Evolutionary conservation across 768 basidiomycete genomes (phyloP).

Genomic region (Boletus edulis): DNA sequence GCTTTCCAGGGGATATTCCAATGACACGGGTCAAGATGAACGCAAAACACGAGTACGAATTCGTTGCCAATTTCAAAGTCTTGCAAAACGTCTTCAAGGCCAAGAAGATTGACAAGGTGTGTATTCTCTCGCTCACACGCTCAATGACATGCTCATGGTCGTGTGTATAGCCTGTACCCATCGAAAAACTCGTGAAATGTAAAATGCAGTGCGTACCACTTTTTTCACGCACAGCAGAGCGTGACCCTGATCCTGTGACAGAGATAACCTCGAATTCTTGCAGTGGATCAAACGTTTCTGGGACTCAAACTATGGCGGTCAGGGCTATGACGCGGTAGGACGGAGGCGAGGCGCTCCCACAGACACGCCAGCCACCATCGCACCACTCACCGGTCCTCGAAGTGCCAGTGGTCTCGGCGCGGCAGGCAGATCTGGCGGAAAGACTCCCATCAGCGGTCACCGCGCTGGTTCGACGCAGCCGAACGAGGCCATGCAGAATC

Average conservation of each 20-base stretch:
- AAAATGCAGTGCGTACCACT: slow-evolving; percentile 85
- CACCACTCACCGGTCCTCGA: slow-evolving; percentile 52
- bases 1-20: slow-evolving; percentile 73
- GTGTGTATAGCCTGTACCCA: slow-evolving; percentile 74
- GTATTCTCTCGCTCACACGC: neutral
- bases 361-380: slow-evolving; percentile 79
- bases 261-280: slow-evolving; percentile 97
- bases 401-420: slow-evolving; percentile 37
- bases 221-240: neutral
- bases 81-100: slow-evolving; percentile 89
- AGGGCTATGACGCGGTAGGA: slow-evolving; percentile 81
- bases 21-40: slow-evolving; percentile 94
- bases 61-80: slow-evolving; percentile 91
- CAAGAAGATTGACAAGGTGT: slow-evolving; percentile 92
- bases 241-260: slow-evolving; percentile 31
- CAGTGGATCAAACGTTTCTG: slow-evolving; percentile 98
- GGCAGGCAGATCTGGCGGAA: slow-evolving; percentile 56
- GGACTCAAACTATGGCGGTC: slow-evolving; percentile 88
- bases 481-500: slow-evolving; percentile 60
- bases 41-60: slow-evolving; percentile 96
- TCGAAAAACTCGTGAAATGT: slow-evolving; percentile 95
- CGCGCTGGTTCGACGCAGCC: slow-evolving; percentile 65
- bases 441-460: slow-evolving; percentile 69
- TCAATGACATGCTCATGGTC: neutral
- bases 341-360: slow-evolving; percentile 74